These are phyloP conservation scores for Hymenoscyphus salicellus DNA, from an alignment of 2,329 filamentous ascomycete genomes.

Conservation along the genomic window DNA sequence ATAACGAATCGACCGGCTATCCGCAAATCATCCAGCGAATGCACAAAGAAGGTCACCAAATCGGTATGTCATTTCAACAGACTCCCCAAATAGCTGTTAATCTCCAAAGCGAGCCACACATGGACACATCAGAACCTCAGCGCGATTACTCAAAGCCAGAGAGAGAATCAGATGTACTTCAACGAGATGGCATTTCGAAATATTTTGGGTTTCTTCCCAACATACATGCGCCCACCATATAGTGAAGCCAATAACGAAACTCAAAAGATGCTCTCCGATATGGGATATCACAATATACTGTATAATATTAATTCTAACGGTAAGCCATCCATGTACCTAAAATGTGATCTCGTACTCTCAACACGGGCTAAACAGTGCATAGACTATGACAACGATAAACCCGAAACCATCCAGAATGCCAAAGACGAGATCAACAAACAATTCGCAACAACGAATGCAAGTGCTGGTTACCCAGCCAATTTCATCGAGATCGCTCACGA, in stretches of 20 bases:
- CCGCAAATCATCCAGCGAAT: slow-evolving; percentile 42
- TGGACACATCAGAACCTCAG: slow-evolving; percentile 49
- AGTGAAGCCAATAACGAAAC: slow-evolving; percentile 40
- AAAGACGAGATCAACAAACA: slow-evolving; percentile 38
- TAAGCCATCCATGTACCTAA: background rate
- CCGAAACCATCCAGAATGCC: slow-evolving; percentile 42
- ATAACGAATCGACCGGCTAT: slow-evolving; percentile 44
- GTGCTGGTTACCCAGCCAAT: slow-evolving; percentile 1
- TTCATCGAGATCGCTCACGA: slow-evolving; percentile 39
- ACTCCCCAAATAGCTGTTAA: background rate
- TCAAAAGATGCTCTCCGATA: slow-evolving; percentile 34
- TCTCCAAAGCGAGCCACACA: slow-evolving; percentile 40
- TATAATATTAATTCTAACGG: slow-evolving; percentile 11
- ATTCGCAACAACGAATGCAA: background rate
- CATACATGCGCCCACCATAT: slow-evolving; percentile 47
- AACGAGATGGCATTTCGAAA: slow-evolving; percentile 52
- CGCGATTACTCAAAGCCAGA: slow-evolving; percentile 39
- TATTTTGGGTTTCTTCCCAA: slow-evolving; percentile 50
- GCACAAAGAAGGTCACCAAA: slow-evolving; percentile 51
- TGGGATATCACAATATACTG: slow-evolving; percentile 45
- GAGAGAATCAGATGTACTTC: slow-evolving; percentile 47
- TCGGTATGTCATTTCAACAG: slow-evolving; percentile 41
- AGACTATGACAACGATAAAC: slow-evolving; percentile 45
- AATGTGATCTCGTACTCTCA: background rate
- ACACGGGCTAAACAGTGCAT: slow-evolving; percentile 25